A percentile compares a stretch with the other conserved stretches of the same genome.
These are phyloP conservation scores for Tylopilus vinaceipallidus DNA, from an alignment of 768 basidiomycete genomes.

Conservation along the genomic window DNA sequence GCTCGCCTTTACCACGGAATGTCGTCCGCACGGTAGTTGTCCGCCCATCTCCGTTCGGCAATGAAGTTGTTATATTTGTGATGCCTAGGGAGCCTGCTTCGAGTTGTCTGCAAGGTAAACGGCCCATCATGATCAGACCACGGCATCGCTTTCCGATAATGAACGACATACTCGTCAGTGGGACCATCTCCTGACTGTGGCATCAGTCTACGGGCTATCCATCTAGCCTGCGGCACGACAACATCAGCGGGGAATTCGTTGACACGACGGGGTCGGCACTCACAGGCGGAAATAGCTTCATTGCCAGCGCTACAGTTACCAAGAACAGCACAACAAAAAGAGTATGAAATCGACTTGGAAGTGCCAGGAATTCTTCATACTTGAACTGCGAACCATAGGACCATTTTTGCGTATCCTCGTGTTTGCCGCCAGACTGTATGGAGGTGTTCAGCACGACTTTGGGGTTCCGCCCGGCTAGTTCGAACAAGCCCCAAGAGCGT, in stretches of 20 bases:
- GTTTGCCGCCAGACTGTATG: conserved; percentile 15
- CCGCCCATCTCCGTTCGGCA: conserved; percentile 38
- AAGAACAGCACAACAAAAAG: conserved; percentile 38
- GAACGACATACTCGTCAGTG: conserved; percentile 50
- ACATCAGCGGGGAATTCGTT: neutral
- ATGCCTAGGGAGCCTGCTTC: conserved; percentile 58
- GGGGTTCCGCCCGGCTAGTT: conserved; percentile 27
- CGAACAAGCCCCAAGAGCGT: conserved; percentile 54
- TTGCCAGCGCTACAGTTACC: conserved; percentile 16
- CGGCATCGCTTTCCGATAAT: neutral
- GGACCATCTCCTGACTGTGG: conserved; percentile 62
- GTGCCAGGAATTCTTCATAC: conserved; percentile 69
- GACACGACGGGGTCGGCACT: conserved; percentile 12
- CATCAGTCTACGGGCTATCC: conserved; percentile 49
- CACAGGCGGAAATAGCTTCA: conserved; percentile 39
- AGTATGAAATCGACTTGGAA: conserved; percentile 39
- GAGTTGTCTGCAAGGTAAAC: conserved; percentile 41
- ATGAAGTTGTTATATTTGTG: conserved; percentile 70
- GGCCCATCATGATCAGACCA: conserved; percentile 2
- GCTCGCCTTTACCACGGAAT: conserved; percentile 70
- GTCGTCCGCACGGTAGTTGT: conserved; percentile 53
- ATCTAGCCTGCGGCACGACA: conserved; percentile 40
- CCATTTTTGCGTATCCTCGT: conserved; percentile 16
- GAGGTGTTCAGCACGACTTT: conserved; percentile 12
- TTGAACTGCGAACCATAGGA: conserved; percentile 70